Conservation (phyloP, 2,329 filamentous ascomycete genomes). For the Aspergillus puulaauensis region DNA sequence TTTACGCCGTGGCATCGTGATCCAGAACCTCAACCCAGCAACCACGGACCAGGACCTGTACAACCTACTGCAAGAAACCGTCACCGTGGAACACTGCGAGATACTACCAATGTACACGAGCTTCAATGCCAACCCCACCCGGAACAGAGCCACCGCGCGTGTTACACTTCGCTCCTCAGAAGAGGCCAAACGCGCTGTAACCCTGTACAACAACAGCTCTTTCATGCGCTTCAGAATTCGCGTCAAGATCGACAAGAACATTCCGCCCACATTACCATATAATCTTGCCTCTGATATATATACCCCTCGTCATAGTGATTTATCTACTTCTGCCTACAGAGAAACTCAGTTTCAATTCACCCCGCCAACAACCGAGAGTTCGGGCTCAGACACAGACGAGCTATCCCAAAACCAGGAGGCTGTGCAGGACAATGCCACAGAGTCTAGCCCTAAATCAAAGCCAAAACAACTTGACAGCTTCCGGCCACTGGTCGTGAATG, state of each 20-base stretch:
- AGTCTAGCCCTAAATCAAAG: neutral
- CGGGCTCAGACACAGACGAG: slow-evolving; percentile 4
- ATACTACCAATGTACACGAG: slow-evolving; percentile 19
- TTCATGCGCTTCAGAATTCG: slow-evolving; percentile 35
- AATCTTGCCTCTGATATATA: neutral
- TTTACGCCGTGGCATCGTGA: slow-evolving; percentile 22
- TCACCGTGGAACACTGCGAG: slow-evolving; percentile 34
- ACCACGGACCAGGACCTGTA: slow-evolving; percentile 31
- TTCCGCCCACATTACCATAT: slow-evolving; percentile 8
- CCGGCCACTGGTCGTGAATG: slow-evolving; percentile 35
- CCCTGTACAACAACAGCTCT: slow-evolving; percentile 32
- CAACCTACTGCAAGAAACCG: slow-evolving; percentile 28
- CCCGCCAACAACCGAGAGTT: neutral
- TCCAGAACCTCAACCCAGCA: slow-evolving; percentile 30
- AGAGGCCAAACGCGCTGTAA: slow-evolving; percentile 36
- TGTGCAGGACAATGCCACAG: neutral
- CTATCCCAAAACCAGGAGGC: neutral
- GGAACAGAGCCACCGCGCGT: slow-evolving; percentile 26
- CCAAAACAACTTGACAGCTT: slow-evolving; percentile 16
- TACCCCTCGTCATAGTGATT: neutral
- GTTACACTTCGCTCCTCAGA: slow-evolving; percentile 34
- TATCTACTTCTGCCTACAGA: neutral
- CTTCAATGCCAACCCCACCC: slow-evolving; percentile 17
- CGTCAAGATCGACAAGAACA: slow-evolving; percentile 31
- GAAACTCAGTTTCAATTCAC: slow-evolving; percentile 1